phyloP scores from a whole-genome alignment of 1,284 basidiomycete species.

The Cutaneotrichosporon sp. region DNA sequence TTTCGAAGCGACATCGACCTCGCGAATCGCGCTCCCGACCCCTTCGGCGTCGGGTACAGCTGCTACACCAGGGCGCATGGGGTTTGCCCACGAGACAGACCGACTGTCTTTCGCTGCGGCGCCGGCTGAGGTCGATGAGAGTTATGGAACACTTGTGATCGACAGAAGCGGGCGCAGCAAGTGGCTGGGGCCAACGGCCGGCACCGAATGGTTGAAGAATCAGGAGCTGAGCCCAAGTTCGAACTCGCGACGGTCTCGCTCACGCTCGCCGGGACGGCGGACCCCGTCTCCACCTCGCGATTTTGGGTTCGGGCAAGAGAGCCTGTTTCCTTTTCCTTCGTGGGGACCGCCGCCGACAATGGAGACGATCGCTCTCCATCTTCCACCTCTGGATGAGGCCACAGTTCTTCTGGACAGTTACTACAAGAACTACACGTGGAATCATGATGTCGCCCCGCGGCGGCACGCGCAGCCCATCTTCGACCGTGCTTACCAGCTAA shows the following conservation, averaged over 20 bases:
- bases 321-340: slow-evolving; percentile 13
- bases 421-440: slow-evolving; percentile 33
- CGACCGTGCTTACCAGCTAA: slow-evolving; percentile 19
- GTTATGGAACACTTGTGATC: slow-evolving; percentile 36
- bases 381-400: slow-evolving; percentile 30
- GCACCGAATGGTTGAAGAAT: slow-evolving; percentile 39
- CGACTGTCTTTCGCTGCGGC: no score
- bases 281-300: neutral
- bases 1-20: no score
- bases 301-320: slow-evolving; percentile 5
- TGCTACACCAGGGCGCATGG: neutral
- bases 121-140: slow-evolving; percentile 18
- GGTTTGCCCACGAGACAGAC: neutral
- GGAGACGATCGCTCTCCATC: slow-evolving; percentile 17
- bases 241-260: neutral
- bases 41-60: no score
- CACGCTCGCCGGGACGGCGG: neutral
- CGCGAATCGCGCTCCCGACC: no score
- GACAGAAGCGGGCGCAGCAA: slow-evolving; percentile 29
- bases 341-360: slow-evolving; percentile 16
- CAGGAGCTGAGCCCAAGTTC: slow-evolving; percentile 17
- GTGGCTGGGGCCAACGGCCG: slow-evolving; percentile 36
- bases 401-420: slow-evolving; percentile 29
- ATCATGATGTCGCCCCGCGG: slow-evolving; percentile 31
- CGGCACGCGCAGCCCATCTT: slow-evolving; percentile 26